Percentiles rank a stretch among this genome's conserved stretches.
Evolutionary conservation across 2,329 filamentous ascomycete genomes (phyloP).

Genomic region (Venturia oleaginea): DNA sequence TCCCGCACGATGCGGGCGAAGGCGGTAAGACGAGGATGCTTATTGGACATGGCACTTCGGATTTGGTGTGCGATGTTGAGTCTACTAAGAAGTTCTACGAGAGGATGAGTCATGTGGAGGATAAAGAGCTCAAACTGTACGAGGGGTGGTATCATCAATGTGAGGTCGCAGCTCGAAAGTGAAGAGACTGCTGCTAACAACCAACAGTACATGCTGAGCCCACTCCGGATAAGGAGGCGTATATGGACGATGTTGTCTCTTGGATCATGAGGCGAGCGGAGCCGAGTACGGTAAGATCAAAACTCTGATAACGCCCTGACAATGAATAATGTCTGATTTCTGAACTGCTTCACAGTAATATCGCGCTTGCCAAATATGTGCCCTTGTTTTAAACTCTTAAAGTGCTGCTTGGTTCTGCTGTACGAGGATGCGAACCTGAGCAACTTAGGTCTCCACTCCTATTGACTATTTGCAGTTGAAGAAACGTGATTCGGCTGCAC

Average conservation of each 20-base stretch:
- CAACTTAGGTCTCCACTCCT: neutral
- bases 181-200: conserved; percentile 9
- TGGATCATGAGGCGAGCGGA: conserved; percentile 25
- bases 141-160: conserved; percentile 69
- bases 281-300: conserved; percentile 10
- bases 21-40: conserved; percentile 56
- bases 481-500: neutral
- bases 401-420: neutral
- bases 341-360: neutral
- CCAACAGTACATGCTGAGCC: conserved; percentile 26
- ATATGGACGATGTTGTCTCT: conserved; percentile 23
- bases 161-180: conserved; percentile 21
- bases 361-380: neutral
- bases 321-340: neutral
- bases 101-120: conserved; percentile 38
- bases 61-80: conserved; percentile 58
- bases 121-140: conserved; percentile 65
- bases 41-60: conserved; percentile 67
- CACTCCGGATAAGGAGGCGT: conserved; percentile 26
- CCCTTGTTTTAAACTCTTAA: neutral
- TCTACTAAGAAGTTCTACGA: conserved; percentile 47
- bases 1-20: conserved; percentile 35
- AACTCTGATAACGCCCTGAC: conserved; percentile 6
- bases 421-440: neutral
- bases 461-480: neutral